Evolutionary conservation across 768 basidiomycete genomes (phyloP).

Genomic region (Pulveroboletus sp.): DNA sequence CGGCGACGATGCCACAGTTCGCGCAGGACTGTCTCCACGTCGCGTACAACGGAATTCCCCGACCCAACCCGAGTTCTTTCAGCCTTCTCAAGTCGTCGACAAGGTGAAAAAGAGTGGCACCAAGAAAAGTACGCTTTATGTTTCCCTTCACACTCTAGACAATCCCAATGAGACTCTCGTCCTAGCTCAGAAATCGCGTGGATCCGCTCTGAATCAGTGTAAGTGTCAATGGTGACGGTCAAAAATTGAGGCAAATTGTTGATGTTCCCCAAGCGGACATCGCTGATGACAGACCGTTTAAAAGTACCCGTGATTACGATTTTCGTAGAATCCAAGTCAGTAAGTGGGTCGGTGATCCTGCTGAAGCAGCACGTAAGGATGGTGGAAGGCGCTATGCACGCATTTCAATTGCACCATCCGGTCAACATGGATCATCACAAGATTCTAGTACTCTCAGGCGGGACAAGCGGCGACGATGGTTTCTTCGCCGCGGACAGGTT

Average conservation of each 20-base stretch:
- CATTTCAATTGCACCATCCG: constrained; percentile 17
- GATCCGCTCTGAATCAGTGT: constrained; percentile 9
- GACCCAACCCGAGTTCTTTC: not conserved
- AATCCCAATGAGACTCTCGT: not conserved
- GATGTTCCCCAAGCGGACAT: constrained; percentile 11
- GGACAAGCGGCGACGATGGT: constrained; percentile 14
- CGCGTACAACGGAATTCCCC: constrained; percentile 2
- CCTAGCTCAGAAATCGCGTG: constrained; percentile 8
- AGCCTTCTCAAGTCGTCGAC: not conserved
- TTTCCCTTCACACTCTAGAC: not conserved
- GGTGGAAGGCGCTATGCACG: constrained; percentile 10
- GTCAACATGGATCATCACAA: constrained; percentile 1
- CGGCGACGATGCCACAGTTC: constrained; percentile 15
- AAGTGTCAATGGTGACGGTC: not conserved
- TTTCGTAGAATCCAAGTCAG: not conserved
- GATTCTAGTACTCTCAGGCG: not conserved
- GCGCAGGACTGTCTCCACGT: constrained; percentile 1
- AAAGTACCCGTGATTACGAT: not conserved
- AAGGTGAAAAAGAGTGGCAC: constrained; percentile 1
- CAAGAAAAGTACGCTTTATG: constrained; percentile 4
- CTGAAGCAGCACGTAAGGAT: constrained; percentile 4
- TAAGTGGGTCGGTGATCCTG: constrained; percentile 3
- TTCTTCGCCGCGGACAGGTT: constrained; percentile 8
- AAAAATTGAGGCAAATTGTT: not conserved
- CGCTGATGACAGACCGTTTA: constrained; percentile 1